These are phyloP conservation scores for Metarhizium robertsii DNA, from an alignment of 2,329 filamentous ascomycete species.

Conservation along the genomic window DNA sequence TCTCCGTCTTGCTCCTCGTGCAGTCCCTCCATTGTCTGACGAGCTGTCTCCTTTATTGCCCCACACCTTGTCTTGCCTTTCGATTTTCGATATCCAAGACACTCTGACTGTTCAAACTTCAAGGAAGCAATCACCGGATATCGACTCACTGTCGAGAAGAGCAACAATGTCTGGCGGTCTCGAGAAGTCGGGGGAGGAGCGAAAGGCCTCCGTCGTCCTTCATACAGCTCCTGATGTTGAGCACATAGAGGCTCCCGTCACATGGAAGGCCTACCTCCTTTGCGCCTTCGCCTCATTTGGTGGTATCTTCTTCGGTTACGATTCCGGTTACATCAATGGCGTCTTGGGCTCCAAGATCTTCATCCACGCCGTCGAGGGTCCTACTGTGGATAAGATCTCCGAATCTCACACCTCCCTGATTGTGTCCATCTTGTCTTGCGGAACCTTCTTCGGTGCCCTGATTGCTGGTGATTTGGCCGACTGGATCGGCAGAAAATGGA, in stretches of 20 bases:
- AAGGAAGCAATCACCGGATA: background rate
- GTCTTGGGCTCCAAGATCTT: constrained; percentile 46
- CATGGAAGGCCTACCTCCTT: constrained; percentile 58
- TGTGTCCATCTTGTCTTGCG: constrained; percentile 66
- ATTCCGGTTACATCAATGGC: constrained; percentile 67
- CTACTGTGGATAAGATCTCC: constrained; percentile 21
- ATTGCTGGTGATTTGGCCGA: constrained; percentile 72
- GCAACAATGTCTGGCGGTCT: constrained; percentile 2
- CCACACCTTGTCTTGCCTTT: constrained; percentile 1
- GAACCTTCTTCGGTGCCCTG: constrained; percentile 71
- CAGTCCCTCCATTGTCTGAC: constrained; percentile 3
- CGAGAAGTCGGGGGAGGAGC: constrained; percentile 13
- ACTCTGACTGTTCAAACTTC: background rate
- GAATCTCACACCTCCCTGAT: constrained; percentile 45
- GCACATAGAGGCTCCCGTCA: constrained; percentile 59
- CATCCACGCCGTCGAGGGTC: constrained; percentile 39
- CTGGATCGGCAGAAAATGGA: constrained; percentile 62
- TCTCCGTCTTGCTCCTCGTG: background rate
- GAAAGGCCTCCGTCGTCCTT: constrained; percentile 22
- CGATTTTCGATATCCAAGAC: background rate
- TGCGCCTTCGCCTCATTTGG: constrained; percentile 64
- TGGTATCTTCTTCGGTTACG: constrained; percentile 71
- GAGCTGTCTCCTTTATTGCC: background rate
- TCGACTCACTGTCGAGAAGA: background rate
- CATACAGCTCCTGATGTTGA: constrained; percentile 41